phyloP scores from a whole-genome alignment of 1,284 basidiomycete genomes.

The Cutaneotrichosporon arboriforme region DNA sequence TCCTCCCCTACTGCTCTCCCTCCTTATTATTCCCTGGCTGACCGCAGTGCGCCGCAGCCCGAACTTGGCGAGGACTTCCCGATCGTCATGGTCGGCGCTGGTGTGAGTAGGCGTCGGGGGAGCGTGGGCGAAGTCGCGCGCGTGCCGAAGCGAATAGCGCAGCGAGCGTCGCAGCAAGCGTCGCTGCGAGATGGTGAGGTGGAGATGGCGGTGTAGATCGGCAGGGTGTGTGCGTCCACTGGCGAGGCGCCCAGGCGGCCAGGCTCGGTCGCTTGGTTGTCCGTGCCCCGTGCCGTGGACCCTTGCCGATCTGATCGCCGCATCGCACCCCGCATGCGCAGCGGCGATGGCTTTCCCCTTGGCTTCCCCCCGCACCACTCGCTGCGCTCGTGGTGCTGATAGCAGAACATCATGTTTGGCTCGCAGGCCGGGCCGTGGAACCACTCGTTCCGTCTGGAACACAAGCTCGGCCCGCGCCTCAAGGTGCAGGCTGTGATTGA shows the following conservation, averaged over 20 bases:
- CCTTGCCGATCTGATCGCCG: too few species aligned
- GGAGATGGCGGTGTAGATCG: not conserved
- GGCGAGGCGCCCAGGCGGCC: too few species aligned
- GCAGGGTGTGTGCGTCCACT: not conserved
- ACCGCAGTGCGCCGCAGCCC: constrained; percentile 30
- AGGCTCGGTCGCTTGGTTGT: too few species aligned
- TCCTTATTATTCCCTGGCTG: not conserved
- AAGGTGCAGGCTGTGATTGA: constrained; percentile 94
- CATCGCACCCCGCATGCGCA: too few species aligned
- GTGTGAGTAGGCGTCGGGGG: constrained; percentile 44
- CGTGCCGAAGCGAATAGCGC: too few species aligned
- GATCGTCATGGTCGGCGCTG: constrained; percentile 84
- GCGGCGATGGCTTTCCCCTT: too few species aligned
- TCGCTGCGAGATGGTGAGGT: not conserved
- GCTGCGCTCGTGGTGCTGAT: not conserved
- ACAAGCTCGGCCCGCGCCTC: constrained; percentile 93
- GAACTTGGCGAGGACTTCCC: constrained; percentile 65
- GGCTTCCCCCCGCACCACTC: not conserved
- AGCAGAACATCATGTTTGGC: constrained; percentile 81
- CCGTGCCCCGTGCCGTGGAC: too few species aligned
- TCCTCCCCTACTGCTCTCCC: too few species aligned
- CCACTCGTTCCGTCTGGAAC: constrained; percentile 89
- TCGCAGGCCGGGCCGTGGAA: constrained; percentile 64
- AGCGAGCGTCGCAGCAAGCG: too few species aligned
- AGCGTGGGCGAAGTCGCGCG: too few species aligned